Evolutionary conservation across 345 rosid genomes (phyloP), one percentile per base, ranked within the genome.

Genomic region (Citrus mangshanensis): DNA sequence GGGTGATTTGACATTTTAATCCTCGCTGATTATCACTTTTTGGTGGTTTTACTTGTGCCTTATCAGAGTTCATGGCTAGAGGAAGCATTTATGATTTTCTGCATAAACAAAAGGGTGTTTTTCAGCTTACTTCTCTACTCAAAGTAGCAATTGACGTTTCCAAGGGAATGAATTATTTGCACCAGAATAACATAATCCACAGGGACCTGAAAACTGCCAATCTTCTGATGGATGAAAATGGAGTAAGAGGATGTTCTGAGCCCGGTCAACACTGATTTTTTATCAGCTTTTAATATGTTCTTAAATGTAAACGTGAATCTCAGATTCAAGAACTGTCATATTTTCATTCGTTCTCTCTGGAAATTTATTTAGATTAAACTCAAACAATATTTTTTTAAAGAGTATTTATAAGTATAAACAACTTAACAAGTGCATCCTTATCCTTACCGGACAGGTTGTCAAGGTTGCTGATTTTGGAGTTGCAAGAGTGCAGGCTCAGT

Each of bases 391-490:
- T 22, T 6, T 64, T 30, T 76, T 54, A 1, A 5, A 18, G 22
- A 59, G 51, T 6, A 60, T n/a, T 34, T 32, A 60, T 59, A 19
- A 51, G 67, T 32, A 51, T 28, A 27, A 55, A 60, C 22, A 35
- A 60, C 34, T 56, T 32, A 55, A 49, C 12, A 65, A 54, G 40
- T 28, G 81, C 75, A 75, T 12, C 27, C 18, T 61, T 60, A 55
- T 21, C 38, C 75, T 64, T 40, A 38, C 64, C 71, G 71, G 66
- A 68, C 91, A 94, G 99, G 97, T 96, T 81, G 99, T 94, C 62
- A 93, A 93, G 85, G 98, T 93, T 80, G 98, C 98, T 71, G 99
- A 96, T 89, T 96, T 96, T 86, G 99, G 99, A 72, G 98, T 93
- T 79, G 95, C 98, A 78, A 89, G 98, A 84, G 99, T 96, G 86